Conservation (phyloP, 129 eudicot genomes). For the Lactuca saligna region DNA sequence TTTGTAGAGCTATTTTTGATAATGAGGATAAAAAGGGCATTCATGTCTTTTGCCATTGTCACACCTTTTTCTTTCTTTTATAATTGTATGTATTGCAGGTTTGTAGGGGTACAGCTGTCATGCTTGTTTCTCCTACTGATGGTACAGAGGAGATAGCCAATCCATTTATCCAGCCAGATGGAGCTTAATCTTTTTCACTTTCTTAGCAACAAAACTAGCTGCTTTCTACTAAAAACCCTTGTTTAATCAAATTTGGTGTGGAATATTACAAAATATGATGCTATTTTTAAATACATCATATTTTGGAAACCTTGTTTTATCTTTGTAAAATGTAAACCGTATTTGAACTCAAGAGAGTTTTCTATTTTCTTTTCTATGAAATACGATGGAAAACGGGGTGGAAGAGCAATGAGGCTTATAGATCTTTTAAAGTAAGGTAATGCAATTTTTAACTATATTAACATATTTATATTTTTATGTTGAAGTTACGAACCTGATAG, state of each 20-base stretch:
- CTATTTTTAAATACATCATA: not conserved
- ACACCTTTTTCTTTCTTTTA: no score
- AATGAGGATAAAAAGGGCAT: no score
- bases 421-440: no score
- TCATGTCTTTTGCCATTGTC: no score
- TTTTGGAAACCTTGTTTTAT: not conserved
- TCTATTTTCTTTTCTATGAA: not conserved
- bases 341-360: no score
- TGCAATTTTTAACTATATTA: not conserved
- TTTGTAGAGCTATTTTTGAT: no score
- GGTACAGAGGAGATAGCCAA: conserved; percentile 98
- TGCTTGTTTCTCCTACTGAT: conserved; percentile 98
- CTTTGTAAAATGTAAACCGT: not conserved
- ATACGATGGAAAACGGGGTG: not conserved
- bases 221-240: not conserved
- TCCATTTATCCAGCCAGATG: conserved; percentile 91
- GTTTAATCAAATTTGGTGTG: not conserved
- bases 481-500: not conserved
- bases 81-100: conserved; percentile 48
- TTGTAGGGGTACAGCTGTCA: conserved; percentile 97
- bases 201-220: not conserved
- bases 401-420: not conserved
- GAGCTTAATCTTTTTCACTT: conserved; percentile 50
- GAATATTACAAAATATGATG: not conserved
- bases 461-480: not conserved